A percentile compares a stretch with the other conserved stretches of the same genome.
These are phyloP conservation scores for Prunus salicina DNA, from an alignment of 306 rosid species.

Conservation along the genomic window DNA sequence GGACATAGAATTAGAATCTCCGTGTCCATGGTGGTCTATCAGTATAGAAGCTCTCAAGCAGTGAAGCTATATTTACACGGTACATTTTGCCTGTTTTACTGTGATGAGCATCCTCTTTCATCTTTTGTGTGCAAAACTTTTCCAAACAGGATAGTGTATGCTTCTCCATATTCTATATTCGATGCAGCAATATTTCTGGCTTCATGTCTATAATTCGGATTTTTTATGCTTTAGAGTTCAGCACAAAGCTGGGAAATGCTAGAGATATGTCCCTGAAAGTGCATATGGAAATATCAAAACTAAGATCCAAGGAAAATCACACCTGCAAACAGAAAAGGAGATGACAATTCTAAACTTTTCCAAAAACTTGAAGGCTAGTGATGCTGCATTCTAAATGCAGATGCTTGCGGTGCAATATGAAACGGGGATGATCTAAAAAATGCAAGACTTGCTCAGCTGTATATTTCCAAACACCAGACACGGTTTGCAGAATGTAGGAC, in stretches of 20 bases:
- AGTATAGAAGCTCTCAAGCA: neutral
- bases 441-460: neutral
- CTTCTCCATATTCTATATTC: neutral
- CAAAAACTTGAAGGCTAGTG: neutral
- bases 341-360: neutral
- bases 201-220: neutral
- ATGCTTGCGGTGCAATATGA: neutral
- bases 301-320: neutral
- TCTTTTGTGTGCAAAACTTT: too few relatives aligned
- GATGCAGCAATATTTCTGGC: neutral
- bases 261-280: constrained; percentile 31
- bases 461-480: neutral
- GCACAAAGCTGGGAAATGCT: constrained; percentile 40
- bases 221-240: constrained; percentile 15
- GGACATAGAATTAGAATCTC: neutral
- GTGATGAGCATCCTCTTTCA: too few relatives aligned
- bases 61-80: neutral
- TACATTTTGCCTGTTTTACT: neutral
- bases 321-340: neutral
- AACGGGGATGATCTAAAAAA: neutral
- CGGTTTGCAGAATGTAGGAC: neutral
- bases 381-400: too few relatives aligned
- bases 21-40: neutral
- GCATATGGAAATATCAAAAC: neutral
- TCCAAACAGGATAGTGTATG: neutral